Percentiles rank a stretch among this genome's conserved stretches.
Evolutionary conservation across 129 eudicot genomes (phyloP).

Genomic region (Tanacetum coccineum): DNA sequence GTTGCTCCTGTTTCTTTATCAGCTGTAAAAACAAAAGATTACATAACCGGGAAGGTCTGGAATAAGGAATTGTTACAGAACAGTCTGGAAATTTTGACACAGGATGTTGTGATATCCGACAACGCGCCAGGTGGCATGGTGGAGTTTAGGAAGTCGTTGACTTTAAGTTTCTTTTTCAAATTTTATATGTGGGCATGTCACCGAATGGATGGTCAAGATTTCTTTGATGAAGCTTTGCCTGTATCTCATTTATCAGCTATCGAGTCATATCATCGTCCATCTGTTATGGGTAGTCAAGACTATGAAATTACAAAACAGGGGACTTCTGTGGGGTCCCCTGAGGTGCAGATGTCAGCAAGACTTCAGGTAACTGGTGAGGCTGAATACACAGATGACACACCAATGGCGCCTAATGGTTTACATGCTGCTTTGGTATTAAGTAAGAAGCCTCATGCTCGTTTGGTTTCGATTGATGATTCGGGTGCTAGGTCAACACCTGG

Average conservation of each 20-base stretch:
- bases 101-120: slow-evolving; percentile 65
- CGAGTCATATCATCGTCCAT: slow-evolving; percentile 54
- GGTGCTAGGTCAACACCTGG: slow-evolving; percentile 86
- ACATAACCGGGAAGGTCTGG: slow-evolving; percentile 72
- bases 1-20: slow-evolving; percentile 78
- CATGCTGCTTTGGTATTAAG: slow-evolving; percentile 88
- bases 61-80: slow-evolving; percentile 60
- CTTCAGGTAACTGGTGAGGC: slow-evolving; percentile 99
- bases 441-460: slow-evolving; percentile 90
- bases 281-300: slow-evolving; percentile 70
- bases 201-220: slow-evolving; percentile 68
- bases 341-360: slow-evolving; percentile 78
- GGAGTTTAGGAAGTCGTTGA: slow-evolving; percentile 82
- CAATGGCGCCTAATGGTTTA: slow-evolving; percentile 77
- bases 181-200: slow-evolving; percentile 85
- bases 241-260: slow-evolving; percentile 71
- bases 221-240: slow-evolving; percentile 48
- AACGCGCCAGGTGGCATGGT: slow-evolving; percentile 99
- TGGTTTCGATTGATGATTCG: slow-evolving; percentile 68
- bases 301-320: slow-evolving; percentile 69
- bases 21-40: slow-evolving; percentile 53
- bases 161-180: slow-evolving; percentile 85
- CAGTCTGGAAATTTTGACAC: slow-evolving; percentile 52
- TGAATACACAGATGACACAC: slow-evolving; percentile 89
- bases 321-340: slow-evolving; percentile 85